Evolutionary conservation across 352 stramenopile species (phyloP).

Genomic region (Aphanomyces astaci): DNA sequence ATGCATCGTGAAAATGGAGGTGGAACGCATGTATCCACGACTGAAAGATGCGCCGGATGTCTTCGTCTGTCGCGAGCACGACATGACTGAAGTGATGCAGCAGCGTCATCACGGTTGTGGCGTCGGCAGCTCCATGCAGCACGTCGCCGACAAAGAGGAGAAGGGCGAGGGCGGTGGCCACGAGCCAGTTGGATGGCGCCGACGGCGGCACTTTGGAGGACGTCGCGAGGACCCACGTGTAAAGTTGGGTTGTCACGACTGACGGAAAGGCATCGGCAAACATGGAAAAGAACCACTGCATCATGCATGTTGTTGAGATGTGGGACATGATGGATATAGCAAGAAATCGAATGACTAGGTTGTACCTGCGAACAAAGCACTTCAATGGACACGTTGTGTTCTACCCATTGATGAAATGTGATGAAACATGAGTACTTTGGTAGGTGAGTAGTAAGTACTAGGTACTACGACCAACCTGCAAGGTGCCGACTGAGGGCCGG

Average conservation of each 20-base stretch:
- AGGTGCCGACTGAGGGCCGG: background rate
- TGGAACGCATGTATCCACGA: background rate
- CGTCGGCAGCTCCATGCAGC: background rate
- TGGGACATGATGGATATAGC: background rate
- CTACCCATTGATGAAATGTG: background rate
- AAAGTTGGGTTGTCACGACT: background rate
- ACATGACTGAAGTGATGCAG: background rate
- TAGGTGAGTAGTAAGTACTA: too few relatives aligned
- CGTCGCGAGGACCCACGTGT: constrained; percentile 5
- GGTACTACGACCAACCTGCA: background rate
- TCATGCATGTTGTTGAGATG: too few relatives aligned
- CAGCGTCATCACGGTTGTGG: background rate
- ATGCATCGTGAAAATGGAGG: background rate
- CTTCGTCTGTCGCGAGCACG: background rate
- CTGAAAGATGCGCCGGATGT: background rate
- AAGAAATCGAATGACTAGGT: too few relatives aligned
- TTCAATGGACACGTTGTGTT: constrained; percentile 11
- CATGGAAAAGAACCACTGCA: constrained; percentile 9
- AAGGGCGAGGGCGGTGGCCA: background rate
- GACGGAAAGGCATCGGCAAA: background rate
- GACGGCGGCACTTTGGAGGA: background rate
- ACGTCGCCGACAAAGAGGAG: constrained; percentile 6
- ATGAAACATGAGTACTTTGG: too few relatives aligned
- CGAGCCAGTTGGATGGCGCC: constrained; percentile 1
- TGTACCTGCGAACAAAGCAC: background rate